Base-by-base conservation (phyloP, 495 filamentous ascomycete genomes). In the Penicillium arizonense region DNA sequence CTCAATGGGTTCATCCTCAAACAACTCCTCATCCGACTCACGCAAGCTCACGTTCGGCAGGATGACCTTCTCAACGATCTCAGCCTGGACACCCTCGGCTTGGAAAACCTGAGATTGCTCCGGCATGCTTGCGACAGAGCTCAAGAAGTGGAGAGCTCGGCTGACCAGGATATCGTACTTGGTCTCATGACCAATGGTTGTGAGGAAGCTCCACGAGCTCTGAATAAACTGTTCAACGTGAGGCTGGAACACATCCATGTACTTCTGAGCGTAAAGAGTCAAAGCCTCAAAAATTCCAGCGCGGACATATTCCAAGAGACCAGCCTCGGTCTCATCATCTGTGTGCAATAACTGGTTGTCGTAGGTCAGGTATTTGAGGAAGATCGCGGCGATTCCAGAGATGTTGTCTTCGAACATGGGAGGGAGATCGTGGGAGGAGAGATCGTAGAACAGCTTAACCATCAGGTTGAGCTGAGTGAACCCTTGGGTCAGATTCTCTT, bases 1-100 rank as follows among this genome's bases (percentile, higher is more conserved):
- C 66, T 99, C 95, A 65, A 99, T 97, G 3, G 95, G 95, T 67
- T 99, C 95, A 61, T 99, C 95, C 65, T 97, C 95, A 58, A 97
- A 96, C 33, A 96, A 77, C 65, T 99, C 95, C 53, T 96, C 84
- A 52, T 99, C 95, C 3, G 91, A 90, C 55, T 95, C 91, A 37
- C 95, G 83, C 20, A 99, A 78, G 11, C 83, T 85, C 46, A 97
- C 83, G 57, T 97, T 99, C 32, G 95, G 95, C 47, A 99, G 71
- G 40, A 99, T 85, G 23, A 97, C 95, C 72, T 95, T 95, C 69
- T 97, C 89, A 32, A 96, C 87, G 21, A 99, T 87, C 61, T 96
- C 86, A 21, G 79, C 76, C 47, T 97, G 71, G 3, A 86, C 85
- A 13, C 75, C 77, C 53, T 88, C 82, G 51, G 87, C 82, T 71